phyloP scores from a whole-genome alignment of 2,329 filamentous ascomycete species.

The Stromatinia cepivora region DNA sequence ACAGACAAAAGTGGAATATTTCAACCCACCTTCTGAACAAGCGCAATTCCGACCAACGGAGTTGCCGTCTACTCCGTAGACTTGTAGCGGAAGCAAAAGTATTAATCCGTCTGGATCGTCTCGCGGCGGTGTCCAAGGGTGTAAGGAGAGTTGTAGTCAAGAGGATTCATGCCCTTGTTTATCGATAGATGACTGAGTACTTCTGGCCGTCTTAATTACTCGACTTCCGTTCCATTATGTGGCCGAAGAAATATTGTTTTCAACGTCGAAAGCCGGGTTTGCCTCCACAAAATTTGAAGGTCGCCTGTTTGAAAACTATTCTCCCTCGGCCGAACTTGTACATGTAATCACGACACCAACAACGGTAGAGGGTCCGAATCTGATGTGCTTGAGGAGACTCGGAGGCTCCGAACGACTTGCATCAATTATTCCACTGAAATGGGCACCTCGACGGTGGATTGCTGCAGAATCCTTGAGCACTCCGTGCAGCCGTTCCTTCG shows the following conservation, averaged over 20 bases:
- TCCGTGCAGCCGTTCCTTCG: constrained; percentile 15
- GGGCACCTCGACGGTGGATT: constrained; percentile 4
- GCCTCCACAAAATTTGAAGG: background rate
- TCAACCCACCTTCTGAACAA: constrained; percentile 21
- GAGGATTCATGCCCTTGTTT: constrained; percentile 23
- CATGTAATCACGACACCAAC: background rate
- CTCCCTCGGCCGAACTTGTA: background rate
- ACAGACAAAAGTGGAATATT: constrained; percentile 19
- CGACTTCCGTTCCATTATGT: background rate
- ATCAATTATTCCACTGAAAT: constrained; percentile 19
- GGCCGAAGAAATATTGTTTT: background rate
- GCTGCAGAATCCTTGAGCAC: constrained; percentile 16
- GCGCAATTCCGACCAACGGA: background rate
- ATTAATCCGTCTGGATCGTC: constrained; percentile 20
- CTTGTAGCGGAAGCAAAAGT: constrained; percentile 18
- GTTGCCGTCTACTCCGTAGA: background rate
- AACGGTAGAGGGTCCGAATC: background rate
- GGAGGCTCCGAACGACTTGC: constrained; percentile 18
- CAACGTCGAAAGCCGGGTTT: background rate
- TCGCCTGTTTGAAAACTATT: background rate
- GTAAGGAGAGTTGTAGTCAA: constrained; percentile 6
- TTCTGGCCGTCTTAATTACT: constrained; percentile 4
- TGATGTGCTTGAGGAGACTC: constrained; percentile 1
- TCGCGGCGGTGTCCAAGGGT: constrained; percentile 19
- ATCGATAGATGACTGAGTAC: constrained; percentile 19